Percentiles rank a stretch among this genome's conserved stretches.
Conservation (phyloP, 2,329 filamentous ascomycete genomes). For the Penicillium carneum region DNA sequence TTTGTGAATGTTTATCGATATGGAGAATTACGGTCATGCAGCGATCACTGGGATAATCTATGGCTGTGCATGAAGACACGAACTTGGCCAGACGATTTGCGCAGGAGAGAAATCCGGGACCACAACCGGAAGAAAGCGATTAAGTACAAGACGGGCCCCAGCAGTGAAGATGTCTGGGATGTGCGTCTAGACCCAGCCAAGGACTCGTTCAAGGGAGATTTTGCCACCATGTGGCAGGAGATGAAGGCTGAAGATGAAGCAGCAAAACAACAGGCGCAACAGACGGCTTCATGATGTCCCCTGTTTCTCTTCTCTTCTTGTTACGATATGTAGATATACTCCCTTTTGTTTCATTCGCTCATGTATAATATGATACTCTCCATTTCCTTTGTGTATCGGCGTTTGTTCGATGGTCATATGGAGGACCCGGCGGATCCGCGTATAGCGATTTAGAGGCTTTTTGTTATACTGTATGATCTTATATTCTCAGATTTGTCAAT, state of each 20-base stretch:
- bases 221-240: conserved; percentile 52
- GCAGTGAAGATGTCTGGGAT: conserved; percentile 91
- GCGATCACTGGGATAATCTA: conserved; percentile 88
- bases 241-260: conserved; percentile 55
- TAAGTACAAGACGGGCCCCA: conserved; percentile 73
- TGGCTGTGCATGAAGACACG: conserved; percentile 96
- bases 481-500: neutral
- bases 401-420: neutral
- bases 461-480: neutral
- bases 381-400: conserved; percentile 1
- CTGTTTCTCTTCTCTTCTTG: conserved; percentile 8
- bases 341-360: conserved; percentile 7
- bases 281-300: conserved; percentile 31
- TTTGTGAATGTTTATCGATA: conserved; percentile 91
- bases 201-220: conserved; percentile 57
- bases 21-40: conserved; percentile 77
- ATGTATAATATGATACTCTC: conserved; percentile 20
- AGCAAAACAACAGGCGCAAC: conserved; percentile 31
- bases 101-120: conserved; percentile 67
- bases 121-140: conserved; percentile 72
- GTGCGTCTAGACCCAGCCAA: conserved; percentile 69
- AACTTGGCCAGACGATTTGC: conserved; percentile 65
- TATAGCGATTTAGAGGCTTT: neutral
- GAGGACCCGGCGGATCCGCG: neutral
- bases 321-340: conserved; percentile 27